Conservation (phyloP, 495 filamentous ascomycete species). For the Talaromyces nanjingensis region DNA sequence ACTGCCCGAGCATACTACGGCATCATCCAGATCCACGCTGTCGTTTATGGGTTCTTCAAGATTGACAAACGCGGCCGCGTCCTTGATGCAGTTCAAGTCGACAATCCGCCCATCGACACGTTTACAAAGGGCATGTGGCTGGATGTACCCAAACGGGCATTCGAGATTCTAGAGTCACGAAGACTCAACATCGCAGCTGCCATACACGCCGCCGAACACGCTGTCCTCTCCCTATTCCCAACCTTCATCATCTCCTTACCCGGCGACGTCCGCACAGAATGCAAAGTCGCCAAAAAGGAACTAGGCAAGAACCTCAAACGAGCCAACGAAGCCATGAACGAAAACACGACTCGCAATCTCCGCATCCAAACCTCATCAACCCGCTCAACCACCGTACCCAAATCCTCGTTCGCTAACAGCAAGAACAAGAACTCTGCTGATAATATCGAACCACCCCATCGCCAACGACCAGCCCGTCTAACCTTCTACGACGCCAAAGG, state of each 20-base stretch:
- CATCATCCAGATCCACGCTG: conserved; percentile 70
- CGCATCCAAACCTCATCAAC: conserved; percentile 5
- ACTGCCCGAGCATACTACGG: conserved; percentile 71
- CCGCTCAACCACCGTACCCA: background rate
- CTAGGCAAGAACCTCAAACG: conserved; percentile 25
- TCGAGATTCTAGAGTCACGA: conserved; percentile 67
- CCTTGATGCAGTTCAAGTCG: conserved; percentile 86
- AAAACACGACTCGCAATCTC: background rate
- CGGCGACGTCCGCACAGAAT: conserved; percentile 89
- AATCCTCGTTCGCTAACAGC: conserved; percentile 1
- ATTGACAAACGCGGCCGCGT: conserved; percentile 74
- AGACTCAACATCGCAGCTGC: conserved; percentile 78
- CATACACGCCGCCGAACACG: conserved; percentile 93
- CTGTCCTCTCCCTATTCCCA: conserved; percentile 76
- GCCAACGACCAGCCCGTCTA: conserved; percentile 83
- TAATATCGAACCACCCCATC: conserved; percentile 35
- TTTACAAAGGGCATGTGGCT: conserved; percentile 93
- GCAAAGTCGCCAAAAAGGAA: conserved; percentile 79
- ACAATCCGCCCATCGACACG: conserved; percentile 84
- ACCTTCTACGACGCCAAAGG: conserved; percentile 96
- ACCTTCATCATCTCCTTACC: conserved; percentile 82
- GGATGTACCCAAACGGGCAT: conserved; percentile 71
- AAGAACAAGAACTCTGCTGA: conserved; percentile 7
- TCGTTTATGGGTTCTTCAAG: conserved; percentile 96
- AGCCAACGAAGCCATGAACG: conserved; percentile 16